These are phyloP conservation scores for Geotrichum reessii DNA, from an alignment of 1,139 yeast genomes.

Conservation along the genomic window DNA sequence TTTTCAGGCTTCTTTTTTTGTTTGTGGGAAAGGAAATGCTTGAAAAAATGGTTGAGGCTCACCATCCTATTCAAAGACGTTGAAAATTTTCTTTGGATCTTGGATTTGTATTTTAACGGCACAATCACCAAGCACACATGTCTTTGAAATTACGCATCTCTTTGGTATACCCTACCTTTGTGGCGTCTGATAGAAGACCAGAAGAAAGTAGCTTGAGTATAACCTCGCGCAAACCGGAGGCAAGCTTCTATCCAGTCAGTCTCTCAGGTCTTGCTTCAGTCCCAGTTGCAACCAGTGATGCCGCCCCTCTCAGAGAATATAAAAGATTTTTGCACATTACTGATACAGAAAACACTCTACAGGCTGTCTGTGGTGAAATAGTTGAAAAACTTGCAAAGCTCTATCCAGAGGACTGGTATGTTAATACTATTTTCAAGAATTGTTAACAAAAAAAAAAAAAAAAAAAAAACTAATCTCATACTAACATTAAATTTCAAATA, in stretches of 20 bases:
- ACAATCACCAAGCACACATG: neutral
- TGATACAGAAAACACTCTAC: constrained; percentile 41
- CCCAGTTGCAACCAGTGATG: neutral
- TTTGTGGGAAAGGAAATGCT: neutral
- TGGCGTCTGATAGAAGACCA: neutral
- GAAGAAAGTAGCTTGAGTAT: neutral
- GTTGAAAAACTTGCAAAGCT: constrained; percentile 49
- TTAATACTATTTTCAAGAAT: neutral
- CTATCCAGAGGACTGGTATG: constrained; percentile 50
- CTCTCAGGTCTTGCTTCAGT: neutral
- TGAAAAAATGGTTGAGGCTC: neutral
- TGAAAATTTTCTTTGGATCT: constrained; percentile 1
- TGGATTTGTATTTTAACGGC: neutral
- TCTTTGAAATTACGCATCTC: constrained; percentile 14
- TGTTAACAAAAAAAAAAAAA: neutral
- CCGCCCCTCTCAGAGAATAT: constrained; percentile 8
- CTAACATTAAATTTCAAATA: neutral
- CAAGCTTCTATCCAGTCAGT: neutral
- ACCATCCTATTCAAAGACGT: neutral
- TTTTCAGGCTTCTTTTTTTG: neutral
- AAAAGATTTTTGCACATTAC: constrained; percentile 55
- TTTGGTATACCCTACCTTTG: constrained; percentile 10
- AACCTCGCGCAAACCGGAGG: neutral
- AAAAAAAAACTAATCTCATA: neutral
- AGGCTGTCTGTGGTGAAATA: constrained; percentile 49